Evolutionary conservation across 371 early-diverging fungal species (phyloP), one percentile per base, ranked within the genome.

Genomic region (Gilbertella persicaria): DNA sequence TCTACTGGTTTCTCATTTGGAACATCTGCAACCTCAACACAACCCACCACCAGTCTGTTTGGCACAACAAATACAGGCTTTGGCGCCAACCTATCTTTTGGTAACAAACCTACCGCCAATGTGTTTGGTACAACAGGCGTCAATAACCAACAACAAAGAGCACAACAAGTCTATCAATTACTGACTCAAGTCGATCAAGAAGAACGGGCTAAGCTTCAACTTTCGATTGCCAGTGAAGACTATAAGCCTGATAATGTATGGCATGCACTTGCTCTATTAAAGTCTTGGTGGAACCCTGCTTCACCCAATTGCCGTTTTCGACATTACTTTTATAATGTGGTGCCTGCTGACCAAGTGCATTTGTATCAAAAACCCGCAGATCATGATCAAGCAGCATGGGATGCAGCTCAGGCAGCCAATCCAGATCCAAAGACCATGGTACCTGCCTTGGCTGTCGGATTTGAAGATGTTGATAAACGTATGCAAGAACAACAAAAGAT

Each of bases 321-420:
- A 60, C 86, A 92, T 58, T 95, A 92, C 63, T 96, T 96, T 53
- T 96, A 96, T 71, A 96, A 95, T 58, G 76, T 89, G 53, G 93
- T 91, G 0, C 81, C 89, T 56, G 86, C 94, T 1, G 77, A 76
- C 9, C 90, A 94, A 71, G 88, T 87, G 3, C 82, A 78, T 30
- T 62, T 83, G 33, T 96, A 96, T 58, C 83, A 76, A 45, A 84
- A 82, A 48, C 90, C 90, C 4, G 82, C 83, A 7, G 79, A 83
- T 50, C 80, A 89, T 13, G 92, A 95, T 50, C 58, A 75, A n/a
- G 71, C 69, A n/a, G 73, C 90, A 46, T 95, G 91, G 85, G 73
- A 86, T 42, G 90, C 88, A 45, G 96, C 96, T 5, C 81, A 88
- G 53, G 64, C 66, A 43, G 85, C 89, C 42, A 94, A 92, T 50